Evolutionary conservation across 1,139 yeast species (phyloP), one percentile per base, ranked within the genome.

Genomic region (Chernovozyma aurita): DNA sequence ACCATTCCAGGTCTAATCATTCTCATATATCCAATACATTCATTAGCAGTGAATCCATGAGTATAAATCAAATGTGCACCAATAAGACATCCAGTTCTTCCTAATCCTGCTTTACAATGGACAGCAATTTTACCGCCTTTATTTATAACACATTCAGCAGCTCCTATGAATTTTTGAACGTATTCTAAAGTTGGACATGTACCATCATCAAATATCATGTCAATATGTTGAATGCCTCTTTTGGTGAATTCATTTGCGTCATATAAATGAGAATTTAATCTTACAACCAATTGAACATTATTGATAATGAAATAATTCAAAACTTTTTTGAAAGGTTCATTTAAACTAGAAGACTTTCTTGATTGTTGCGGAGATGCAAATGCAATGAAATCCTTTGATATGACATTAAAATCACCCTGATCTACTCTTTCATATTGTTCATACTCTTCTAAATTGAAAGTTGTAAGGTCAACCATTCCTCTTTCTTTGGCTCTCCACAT

Each of bases 1-100:
- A 92, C 97, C 98, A 92, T 92, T 24, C 98, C 98, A 0, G 98
- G 98, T 47, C 98, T 77, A 46, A 92, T 73, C 77, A 92, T 85
- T 57, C 98, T 76, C 94, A 92, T 85, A 54, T 88, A 92, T 1
- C 92, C 96, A 50, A 92, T 92, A 59, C 95, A 94, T 60, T 92
- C 98, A 53, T 79, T 85, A 5, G 98, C 98, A 4, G 97, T 92
- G 56, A 92, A 92, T 0, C 97, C 97, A 58, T 92, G 94, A 3
- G 96, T 87, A 56, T 92, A 92, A 35, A 92, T 92, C 45, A 92
- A 70, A 61, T 92, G 96, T 2, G 98, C 98, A 3, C 98, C 98
- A 47, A 92, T 92, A 36, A 92, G 73, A 61, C 98, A 92, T 15
- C 98, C 98, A 0, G 98, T 92, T 65, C 98, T 77, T 16, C 98